Conservation (phyloP, 139 green algal genomes). For the Chlamydomonas urium region DNA sequence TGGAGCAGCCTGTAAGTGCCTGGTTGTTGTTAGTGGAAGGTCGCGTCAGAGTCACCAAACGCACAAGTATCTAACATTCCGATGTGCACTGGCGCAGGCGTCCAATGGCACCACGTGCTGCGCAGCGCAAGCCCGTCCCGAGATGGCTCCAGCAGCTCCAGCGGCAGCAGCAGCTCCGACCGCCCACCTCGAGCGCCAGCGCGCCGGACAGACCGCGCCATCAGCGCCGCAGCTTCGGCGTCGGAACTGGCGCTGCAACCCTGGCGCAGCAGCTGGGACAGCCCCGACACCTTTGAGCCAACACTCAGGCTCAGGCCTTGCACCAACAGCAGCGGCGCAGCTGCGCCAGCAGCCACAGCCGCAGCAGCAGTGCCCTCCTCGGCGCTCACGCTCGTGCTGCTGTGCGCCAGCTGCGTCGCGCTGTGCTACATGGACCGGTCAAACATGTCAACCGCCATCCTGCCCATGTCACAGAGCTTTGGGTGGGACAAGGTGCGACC, state of each 20-base stretch:
- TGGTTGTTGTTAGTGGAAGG: too few relatives aligned
- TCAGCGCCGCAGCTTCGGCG: too few relatives aligned
- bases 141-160: too few relatives aligned
- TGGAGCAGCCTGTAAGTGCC: too few relatives aligned
- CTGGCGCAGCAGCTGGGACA: not conserved
- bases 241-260: not conserved
- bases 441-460: constrained; percentile 73
- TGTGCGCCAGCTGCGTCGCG: constrained; percentile 57
- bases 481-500: constrained; percentile 40
- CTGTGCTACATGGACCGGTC: constrained; percentile 70
- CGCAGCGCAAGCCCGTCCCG: too few relatives aligned
- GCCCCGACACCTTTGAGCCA: not conserved
- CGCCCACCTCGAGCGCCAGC: too few relatives aligned
- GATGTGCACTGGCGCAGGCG: too few relatives aligned
- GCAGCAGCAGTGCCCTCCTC: not conserved
- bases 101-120: too few relatives aligned
- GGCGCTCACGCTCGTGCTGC: constrained; percentile 27
- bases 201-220: too few relatives aligned
- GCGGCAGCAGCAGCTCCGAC: too few relatives aligned
- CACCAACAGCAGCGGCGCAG: not conserved
- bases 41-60: too few relatives aligned
- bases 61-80: too few relatives aligned
- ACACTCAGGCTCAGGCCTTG: not conserved
- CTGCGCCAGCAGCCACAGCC: not conserved
- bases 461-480: constrained; percentile 68